These are phyloP conservation scores for Saccharum officinarum DNA, from an alignment of 176 grass and related monocot genomes.

Conservation along the genomic window DNA sequence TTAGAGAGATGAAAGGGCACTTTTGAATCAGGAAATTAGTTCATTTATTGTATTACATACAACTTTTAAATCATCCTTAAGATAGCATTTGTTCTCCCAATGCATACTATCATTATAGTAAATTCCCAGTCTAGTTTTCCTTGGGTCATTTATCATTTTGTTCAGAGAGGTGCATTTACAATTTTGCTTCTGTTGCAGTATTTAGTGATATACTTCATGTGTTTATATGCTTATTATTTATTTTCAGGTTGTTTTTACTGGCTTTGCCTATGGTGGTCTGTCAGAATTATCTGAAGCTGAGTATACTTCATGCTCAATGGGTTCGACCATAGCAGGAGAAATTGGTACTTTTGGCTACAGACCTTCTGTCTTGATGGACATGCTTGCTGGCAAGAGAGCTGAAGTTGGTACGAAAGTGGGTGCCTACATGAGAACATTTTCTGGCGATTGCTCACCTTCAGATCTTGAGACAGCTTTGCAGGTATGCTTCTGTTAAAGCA, in stretches of 20 bases:
- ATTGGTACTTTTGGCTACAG: constrained; percentile 97
- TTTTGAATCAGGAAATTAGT: constrained; percentile 17
- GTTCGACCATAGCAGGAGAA: constrained; percentile 93
- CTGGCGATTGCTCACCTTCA: constrained; percentile 93
- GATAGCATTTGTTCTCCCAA: not conserved
- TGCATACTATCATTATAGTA: not conserved
- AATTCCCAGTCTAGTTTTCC: not conserved
- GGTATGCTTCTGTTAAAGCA: constrained; percentile 52
- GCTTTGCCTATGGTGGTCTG: constrained; percentile 95
- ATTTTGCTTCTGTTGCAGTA: not conserved
- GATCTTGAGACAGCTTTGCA: constrained; percentile 96
- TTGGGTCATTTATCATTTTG: constrained; percentile 3
- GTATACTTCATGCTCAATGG: constrained; percentile 98
- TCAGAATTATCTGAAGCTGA: constrained; percentile 97
- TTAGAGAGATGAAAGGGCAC: not conserved
- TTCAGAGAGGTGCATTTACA: not conserved
- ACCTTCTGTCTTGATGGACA: constrained; percentile 97
- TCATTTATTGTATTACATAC: not conserved
- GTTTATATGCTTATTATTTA: constrained; percentile 5
- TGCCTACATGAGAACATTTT: constrained; percentile 98
- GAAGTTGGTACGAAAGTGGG: constrained; percentile 98
- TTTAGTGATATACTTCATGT: constrained; percentile 29
- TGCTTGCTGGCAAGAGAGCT: constrained; percentile 99
- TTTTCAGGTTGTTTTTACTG: constrained; percentile 98
- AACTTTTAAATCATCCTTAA: not conserved